Conservation (phyloP, 768 basidiomycete genomes). For the Rhizopogon vesiculosus region DNA sequence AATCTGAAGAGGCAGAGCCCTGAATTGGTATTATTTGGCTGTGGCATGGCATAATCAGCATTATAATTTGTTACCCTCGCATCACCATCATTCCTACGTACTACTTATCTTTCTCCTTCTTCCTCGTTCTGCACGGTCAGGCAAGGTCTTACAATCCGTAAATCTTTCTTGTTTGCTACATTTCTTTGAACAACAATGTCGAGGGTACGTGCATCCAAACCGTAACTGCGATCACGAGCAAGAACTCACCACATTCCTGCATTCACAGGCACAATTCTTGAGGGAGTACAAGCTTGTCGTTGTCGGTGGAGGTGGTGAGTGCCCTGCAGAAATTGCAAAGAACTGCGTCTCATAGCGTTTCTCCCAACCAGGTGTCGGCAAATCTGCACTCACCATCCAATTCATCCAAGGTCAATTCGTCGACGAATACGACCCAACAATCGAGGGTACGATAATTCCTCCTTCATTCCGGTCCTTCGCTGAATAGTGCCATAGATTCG, state of each 20-base stretch:
- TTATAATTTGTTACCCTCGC: slow-evolving; percentile 8
- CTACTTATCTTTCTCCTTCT: slow-evolving; percentile 1
- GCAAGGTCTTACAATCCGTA: neutral
- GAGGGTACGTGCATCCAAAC: slow-evolving; percentile 16
- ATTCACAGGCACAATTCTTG: slow-evolving; percentile 73
- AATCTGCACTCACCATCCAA: slow-evolving; percentile 95
- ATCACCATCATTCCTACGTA: neutral
- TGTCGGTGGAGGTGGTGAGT: slow-evolving; percentile 92
- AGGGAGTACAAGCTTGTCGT: slow-evolving; percentile 99
- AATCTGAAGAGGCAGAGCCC: no score
- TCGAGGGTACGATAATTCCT: slow-evolving; percentile 56
- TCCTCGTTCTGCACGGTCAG: neutral
- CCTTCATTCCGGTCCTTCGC: neutral
- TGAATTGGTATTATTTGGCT: no score
- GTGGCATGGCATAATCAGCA: slow-evolving; percentile 7
- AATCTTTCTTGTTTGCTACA: neutral
- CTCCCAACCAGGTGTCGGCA: slow-evolving; percentile 41
- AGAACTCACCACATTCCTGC: slow-evolving; percentile 1
- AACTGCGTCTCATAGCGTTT: neutral
- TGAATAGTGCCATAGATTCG: slow-evolving; percentile 58
- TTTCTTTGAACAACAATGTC: slow-evolving; percentile 19
- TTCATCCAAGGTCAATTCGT: slow-evolving; percentile 97
- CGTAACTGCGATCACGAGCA: neutral
- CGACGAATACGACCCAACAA: slow-evolving; percentile 92
- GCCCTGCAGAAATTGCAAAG: slow-evolving; percentile 12